A percentile compares a stretch with the other conserved stretches of the same genome.
Evolutionary conservation across 2,329 filamentous ascomycete genomes (phyloP).

Genomic region (Didymella keratinophila): DNA sequence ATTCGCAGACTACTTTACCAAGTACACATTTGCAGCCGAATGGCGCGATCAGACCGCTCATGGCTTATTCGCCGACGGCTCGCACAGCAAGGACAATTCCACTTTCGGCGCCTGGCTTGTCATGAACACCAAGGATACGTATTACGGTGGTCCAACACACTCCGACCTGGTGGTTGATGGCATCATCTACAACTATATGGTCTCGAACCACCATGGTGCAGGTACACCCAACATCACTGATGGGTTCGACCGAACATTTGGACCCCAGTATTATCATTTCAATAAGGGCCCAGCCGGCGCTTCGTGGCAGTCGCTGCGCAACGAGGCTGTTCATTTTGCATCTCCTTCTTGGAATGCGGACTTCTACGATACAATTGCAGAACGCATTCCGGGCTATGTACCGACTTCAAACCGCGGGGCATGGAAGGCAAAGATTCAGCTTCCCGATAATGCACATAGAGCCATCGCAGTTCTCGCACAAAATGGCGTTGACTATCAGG

Average conservation of each 20-base stretch:
- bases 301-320: constrained; percentile 54
- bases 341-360: constrained; percentile 61
- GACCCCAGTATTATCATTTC: constrained; percentile 70
- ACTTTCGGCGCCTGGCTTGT: constrained; percentile 70
- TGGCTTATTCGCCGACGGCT: constrained; percentile 63
- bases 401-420: constrained; percentile 61
- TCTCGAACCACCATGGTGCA: constrained; percentile 67
- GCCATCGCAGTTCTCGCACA: constrained; percentile 65
- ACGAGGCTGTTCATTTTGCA: constrained; percentile 63
- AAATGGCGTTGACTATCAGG: constrained; percentile 63
- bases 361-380: constrained; percentile 70
- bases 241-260: constrained; percentile 71
- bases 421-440: constrained; percentile 59
- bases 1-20: constrained; percentile 70
- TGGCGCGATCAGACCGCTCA: constrained; percentile 68
- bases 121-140: constrained; percentile 70
- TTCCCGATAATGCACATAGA: constrained; percentile 60
- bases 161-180: constrained; percentile 70
- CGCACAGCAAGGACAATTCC: constrained; percentile 58
- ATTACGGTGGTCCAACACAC: constrained; percentile 68
- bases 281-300: constrained; percentile 59
- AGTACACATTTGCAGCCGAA: constrained; percentile 68
- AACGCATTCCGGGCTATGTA: constrained; percentile 66
- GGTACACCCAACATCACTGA: constrained; percentile 70
- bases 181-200: constrained; percentile 69